Evolutionary conservation across 2,329 filamentous ascomycete species (phyloP).

Genomic region (Pestalotiopsis sp.): DNA sequence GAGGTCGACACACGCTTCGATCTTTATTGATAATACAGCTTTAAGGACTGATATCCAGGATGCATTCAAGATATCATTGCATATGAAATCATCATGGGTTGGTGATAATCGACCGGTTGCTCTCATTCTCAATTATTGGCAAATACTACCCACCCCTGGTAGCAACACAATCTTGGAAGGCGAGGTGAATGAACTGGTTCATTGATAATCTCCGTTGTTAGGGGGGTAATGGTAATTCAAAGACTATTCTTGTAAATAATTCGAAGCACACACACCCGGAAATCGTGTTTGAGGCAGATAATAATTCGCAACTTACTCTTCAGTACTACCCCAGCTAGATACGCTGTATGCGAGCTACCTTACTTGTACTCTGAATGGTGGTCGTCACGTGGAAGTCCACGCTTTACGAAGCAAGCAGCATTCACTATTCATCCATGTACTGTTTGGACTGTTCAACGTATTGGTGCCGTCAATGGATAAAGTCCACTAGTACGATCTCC

Average conservation of each 20-base stretch:
- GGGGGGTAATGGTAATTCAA: conserved; percentile 1
- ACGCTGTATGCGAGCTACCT: too few relatives aligned
- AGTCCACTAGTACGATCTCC: too few relatives aligned
- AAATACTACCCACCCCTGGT: neutral
- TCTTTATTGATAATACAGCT: conserved; percentile 1
- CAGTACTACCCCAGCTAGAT: too few relatives aligned
- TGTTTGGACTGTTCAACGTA: too few relatives aligned
- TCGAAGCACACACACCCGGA: neutral
- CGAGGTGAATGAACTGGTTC: neutral
- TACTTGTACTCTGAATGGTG: too few relatives aligned
- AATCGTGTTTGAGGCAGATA: neutral
- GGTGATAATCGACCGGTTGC: neutral
- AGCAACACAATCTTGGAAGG: neutral
- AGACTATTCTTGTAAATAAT: neutral
- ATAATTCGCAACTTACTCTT: too few relatives aligned
- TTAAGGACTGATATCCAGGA: neutral
- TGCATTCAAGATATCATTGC: neutral
- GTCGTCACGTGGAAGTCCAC: too few relatives aligned
- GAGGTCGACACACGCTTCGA: neutral
- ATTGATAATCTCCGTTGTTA: neutral
- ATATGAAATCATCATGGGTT: neutral
- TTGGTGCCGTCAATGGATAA: too few relatives aligned
- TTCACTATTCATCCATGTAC: too few relatives aligned
- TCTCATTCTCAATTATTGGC: neutral
- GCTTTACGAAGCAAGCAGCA: too few relatives aligned